A percentile compares a stretch with the other conserved stretches of the same genome.
phyloP scores from a whole-genome alignment of 2,329 filamentous ascomycete genomes.

The Pyrenophora teres region DNA sequence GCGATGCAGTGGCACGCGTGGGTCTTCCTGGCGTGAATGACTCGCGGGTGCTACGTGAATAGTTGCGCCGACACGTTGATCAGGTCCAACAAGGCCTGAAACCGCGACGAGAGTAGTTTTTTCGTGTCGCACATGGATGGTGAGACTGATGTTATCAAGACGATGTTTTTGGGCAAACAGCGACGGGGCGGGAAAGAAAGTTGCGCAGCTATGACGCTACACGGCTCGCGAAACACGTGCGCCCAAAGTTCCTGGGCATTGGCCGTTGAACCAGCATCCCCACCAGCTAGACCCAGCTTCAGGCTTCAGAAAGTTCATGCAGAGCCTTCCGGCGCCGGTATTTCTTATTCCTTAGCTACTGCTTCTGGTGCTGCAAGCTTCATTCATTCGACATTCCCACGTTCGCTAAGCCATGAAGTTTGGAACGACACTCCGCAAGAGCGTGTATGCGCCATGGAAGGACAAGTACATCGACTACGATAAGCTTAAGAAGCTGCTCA shows the following conservation, averaged over 20 bases:
- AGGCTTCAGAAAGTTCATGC: constrained; percentile 1
- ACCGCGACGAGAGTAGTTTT: too few species aligned
- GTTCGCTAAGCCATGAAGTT: constrained; percentile 74
- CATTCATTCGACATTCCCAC: not conserved
- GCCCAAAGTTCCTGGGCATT: constrained; percentile 13
- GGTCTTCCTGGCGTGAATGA: constrained; percentile 9
- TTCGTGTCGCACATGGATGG: too few species aligned
- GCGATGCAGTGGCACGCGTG: constrained; percentile 8
- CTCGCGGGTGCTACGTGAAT: not conserved
- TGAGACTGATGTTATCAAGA: too few species aligned
- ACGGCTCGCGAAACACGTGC: constrained; percentile 14
- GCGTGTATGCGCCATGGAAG: constrained; percentile 85
- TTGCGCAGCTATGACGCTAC: constrained; percentile 12
- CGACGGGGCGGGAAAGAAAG: not conserved
- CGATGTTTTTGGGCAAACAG: too few species aligned
- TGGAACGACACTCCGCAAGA: constrained; percentile 81
- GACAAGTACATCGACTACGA: constrained; percentile 94
- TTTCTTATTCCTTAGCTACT: constrained; percentile 1
- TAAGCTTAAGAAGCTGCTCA: constrained; percentile 87
- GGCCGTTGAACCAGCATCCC: constrained; percentile 7
- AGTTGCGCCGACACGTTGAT: too few species aligned
- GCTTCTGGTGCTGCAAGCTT: constrained; percentile 10
- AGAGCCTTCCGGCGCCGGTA: constrained; percentile 15
- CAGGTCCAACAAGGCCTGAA: too few species aligned
- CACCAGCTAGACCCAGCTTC: constrained; percentile 11